Percentiles rank a stretch among this genome's conserved stretches.
Evolutionary conservation across 495 filamentous ascomycete genomes (phyloP).

Genomic region (Penicillium cosmopolitanum): DNA sequence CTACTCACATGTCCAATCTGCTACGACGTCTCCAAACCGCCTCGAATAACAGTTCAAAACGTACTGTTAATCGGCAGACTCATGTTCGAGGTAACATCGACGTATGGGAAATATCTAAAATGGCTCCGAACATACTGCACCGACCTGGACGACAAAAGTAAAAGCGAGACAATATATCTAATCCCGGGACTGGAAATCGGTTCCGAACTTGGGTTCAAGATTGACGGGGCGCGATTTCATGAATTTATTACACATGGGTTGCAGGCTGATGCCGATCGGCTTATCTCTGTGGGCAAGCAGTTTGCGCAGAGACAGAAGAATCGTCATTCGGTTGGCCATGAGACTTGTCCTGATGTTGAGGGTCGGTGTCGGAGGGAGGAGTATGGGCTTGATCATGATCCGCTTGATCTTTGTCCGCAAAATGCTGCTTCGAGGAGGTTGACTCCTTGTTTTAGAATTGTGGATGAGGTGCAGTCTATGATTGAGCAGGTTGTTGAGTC

Average conservation of each 20-base stretch:
- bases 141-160: constrained; percentile 15
- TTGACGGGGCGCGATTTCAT: constrained; percentile 22
- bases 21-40: constrained; percentile 34
- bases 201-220: constrained; percentile 19
- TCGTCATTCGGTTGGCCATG: constrained; percentile 31
- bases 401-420: constrained; percentile 32
- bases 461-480: constrained; percentile 32
- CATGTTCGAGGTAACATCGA: constrained; percentile 30
- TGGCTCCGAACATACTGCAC: constrained; percentile 26
- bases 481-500: constrained; percentile 26
- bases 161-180: constrained; percentile 22
- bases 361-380: constrained; percentile 29
- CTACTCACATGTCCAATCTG: constrained; percentile 28
- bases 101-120: constrained; percentile 28
- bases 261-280: constrained; percentile 21
- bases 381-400: constrained; percentile 24
- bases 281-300: constrained; percentile 16
- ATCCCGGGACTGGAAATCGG: constrained; percentile 20
- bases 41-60: constrained; percentile 32
- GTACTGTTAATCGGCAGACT: constrained; percentile 31
- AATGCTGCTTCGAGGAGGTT: constrained; percentile 23
- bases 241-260: constrained; percentile 27
- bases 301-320: constrained; percentile 31
- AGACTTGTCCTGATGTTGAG: constrained; percentile 23
- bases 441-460: constrained; percentile 32